A percentile compares a stretch with the other conserved stretches of the same genome.
Conservation (phyloP, 257 asterid species). For the Petunia axillaris region DNA sequence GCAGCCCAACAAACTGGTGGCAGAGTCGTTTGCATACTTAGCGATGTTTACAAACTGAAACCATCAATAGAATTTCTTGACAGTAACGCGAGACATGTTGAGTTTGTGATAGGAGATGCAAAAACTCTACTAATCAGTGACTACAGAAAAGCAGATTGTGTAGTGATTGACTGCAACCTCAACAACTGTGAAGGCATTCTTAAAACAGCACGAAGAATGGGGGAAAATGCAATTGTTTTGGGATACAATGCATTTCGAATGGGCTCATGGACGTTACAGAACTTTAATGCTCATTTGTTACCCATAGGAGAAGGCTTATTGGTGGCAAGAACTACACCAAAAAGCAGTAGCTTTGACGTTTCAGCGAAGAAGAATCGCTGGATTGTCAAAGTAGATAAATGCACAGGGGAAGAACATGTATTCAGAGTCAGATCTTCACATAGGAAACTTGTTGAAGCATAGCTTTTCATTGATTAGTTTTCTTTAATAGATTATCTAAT, state of each 20-base stretch:
- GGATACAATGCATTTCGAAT: slow-evolving; percentile 66
- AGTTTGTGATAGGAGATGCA: slow-evolving; percentile 57
- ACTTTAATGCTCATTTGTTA: slow-evolving; percentile 49
- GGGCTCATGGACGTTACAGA: slow-evolving; percentile 40
- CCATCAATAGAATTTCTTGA: slow-evolving; percentile 34
- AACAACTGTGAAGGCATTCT: slow-evolving; percentile 49
- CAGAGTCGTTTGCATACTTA: slow-evolving; percentile 54
- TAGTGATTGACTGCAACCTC: slow-evolving; percentile 61
- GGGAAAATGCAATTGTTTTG: slow-evolving; percentile 35
- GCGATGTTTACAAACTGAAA: slow-evolving; percentile 27
- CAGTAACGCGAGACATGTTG: slow-evolving; percentile 31
- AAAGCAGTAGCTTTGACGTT: slow-evolving; percentile 17
- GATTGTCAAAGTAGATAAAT: slow-evolving; percentile 45
- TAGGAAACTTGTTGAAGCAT: not conserved
- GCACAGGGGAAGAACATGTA: slow-evolving; percentile 74
- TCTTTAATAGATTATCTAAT: not conserved
- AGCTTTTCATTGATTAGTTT: not conserved
- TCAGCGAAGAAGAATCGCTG: slow-evolving; percentile 5
- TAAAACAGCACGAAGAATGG: not conserved
- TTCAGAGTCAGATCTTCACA: slow-evolving; percentile 52
- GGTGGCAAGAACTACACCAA: slow-evolving; percentile 32
- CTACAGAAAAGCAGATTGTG: slow-evolving; percentile 54
- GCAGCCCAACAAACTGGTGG: slow-evolving; percentile 86
- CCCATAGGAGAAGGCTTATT: slow-evolving; percentile 70
- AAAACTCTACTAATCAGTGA: slow-evolving; percentile 33